Evolutionary conservation across 1,284 basidiomycete species (phyloP).

Genomic region (Malassezia furfur): DNA sequence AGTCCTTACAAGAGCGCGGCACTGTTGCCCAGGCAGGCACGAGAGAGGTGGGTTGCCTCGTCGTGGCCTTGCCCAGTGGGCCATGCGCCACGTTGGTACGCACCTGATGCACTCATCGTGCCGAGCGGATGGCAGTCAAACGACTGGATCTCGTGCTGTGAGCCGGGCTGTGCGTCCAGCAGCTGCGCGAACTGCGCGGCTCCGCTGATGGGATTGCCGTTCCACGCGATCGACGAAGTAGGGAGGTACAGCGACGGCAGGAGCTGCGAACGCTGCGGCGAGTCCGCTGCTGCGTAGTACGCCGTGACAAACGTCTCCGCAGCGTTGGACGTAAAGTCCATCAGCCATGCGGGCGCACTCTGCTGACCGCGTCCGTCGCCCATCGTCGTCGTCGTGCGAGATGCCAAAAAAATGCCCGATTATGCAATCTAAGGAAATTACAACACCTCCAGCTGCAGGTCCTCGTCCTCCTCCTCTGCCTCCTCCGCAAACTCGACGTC

Average conservation of each 20-base stretch:
- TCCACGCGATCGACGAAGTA: slow-evolving; percentile 44
- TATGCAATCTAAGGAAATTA: slow-evolving; percentile 34
- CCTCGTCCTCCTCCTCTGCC: slow-evolving; percentile 17
- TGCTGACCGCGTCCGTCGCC: background rate
- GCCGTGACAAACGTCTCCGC: slow-evolving; percentile 44
- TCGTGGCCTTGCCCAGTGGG: background rate
- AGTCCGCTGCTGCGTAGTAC: slow-evolving; percentile 45
- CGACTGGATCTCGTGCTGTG: slow-evolving; percentile 42
- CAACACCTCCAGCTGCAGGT: slow-evolving; percentile 4
- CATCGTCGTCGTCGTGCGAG: background rate
- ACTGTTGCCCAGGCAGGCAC: slow-evolving; percentile 4
- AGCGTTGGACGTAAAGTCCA: slow-evolving; percentile 39
- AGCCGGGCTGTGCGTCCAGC: slow-evolving; percentile 39
- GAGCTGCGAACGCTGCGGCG: slow-evolving; percentile 35
- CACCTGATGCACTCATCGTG: slow-evolving; percentile 17
- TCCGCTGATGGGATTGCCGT: slow-evolving; percentile 44
- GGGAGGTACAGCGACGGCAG: slow-evolving; percentile 40
- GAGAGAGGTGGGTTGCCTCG: background rate
- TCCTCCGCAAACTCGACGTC: slow-evolving; percentile 26
- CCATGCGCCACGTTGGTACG: slow-evolving; percentile 13
- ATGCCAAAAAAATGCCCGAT: background rate
- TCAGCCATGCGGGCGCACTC: slow-evolving; percentile 18
- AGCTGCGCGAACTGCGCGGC: slow-evolving; percentile 29
- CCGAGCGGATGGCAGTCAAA: slow-evolving; percentile 43
- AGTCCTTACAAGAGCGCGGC: slow-evolving; percentile 19